Base-by-base conservation (phyloP, 768 basidiomycete species). In the Macrolepiota fuliginosa region DNA sequence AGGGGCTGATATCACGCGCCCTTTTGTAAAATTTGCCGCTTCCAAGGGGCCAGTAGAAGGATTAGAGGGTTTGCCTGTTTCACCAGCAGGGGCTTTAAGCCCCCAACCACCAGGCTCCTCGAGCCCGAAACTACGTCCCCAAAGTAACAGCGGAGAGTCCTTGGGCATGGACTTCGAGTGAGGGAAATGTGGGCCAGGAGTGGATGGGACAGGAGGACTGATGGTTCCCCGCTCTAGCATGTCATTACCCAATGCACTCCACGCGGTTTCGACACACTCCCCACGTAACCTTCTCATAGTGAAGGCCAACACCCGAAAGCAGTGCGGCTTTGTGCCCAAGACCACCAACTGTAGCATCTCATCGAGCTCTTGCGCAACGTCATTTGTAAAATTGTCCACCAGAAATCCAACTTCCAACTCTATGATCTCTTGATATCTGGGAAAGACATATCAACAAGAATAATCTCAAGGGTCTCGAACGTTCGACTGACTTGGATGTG, bases 401-500 rank as follows among this genome's bases (percentile, higher is more conserved):
- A 55, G 39, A 37, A 42, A 55, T 24, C 25, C 22, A 42, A 27
- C 39, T 40, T 55, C 54, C n/a, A 55, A 19, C 24, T 55, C 54
- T 4, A 55, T 40, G 39, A 55, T 42, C 24, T 55, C 54, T 55
- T 42, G 54, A 35, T 55, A 45, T 22, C 54, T 55, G 13, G 4
- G 35, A 40, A 25, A 49, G 24, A n/a, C 13, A 10, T 42, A 13
- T n/a, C 3, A n/a, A n/a, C 11, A 2, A 22, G 22, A 1, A 22
- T 47, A 9, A 47, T 22, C 2, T 36, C 53, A 11, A n/a, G 37
- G 2, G 4, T n/a, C 4, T 22, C 36, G 10, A 47, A 47, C 47
- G 5, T 47, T 17, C 35, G 6, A 56, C 63, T 56, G 29, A 64
- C 63, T 42, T 51, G 11, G 50, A 46, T 1, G 63, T 56, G 35